Percentiles rank a stretch among this genome's conserved stretches.
Conservation (phyloP, 1,284 basidiomycete species). For the Sphagnurus paluster region DNA sequence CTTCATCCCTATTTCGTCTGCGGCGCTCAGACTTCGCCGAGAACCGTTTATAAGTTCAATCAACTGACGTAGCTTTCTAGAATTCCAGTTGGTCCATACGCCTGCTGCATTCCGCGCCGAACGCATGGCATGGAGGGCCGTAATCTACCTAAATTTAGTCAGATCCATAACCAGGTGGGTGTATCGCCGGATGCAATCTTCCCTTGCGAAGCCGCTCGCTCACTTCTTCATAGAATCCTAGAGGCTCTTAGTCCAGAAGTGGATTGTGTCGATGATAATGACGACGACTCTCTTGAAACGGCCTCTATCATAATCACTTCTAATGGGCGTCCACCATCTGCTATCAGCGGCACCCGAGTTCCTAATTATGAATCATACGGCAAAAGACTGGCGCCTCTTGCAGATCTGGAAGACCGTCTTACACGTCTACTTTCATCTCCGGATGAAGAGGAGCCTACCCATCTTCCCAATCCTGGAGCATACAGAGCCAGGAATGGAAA, state of each 20-base stretch:
- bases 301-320: constrained; percentile 51
- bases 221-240: constrained; percentile 53
- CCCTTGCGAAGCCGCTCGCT: constrained; percentile 2
- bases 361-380: constrained; percentile 63
- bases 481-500: no score
- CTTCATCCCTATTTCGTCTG: background rate
- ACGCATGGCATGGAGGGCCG: constrained; percentile 78
- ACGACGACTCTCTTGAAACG: constrained; percentile 47
- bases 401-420: constrained; percentile 66
- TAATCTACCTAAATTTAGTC: constrained; percentile 83
- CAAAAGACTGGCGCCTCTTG: constrained; percentile 59
- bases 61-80: constrained; percentile 36
- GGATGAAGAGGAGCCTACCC: constrained; percentile 61
- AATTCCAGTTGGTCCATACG: constrained; percentile 78
- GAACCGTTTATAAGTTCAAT: background rate
- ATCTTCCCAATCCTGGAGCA: constrained; percentile 34
- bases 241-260: constrained; percentile 70
- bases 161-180: constrained; percentile 71
- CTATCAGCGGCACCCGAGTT: constrained; percentile 46
- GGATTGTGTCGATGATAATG: constrained; percentile 57
- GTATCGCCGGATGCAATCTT: constrained; percentile 3
- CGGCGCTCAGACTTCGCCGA: background rate
- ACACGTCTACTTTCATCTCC: constrained; percentile 62
- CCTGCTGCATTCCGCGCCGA: constrained; percentile 74
- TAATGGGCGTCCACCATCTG: constrained; percentile 43